A percentile compares a stretch with the other conserved stretches of the same genome.
phyloP scores from a whole-genome alignment of 176 grass and related monocot species.

The Zea luxurians region DNA sequence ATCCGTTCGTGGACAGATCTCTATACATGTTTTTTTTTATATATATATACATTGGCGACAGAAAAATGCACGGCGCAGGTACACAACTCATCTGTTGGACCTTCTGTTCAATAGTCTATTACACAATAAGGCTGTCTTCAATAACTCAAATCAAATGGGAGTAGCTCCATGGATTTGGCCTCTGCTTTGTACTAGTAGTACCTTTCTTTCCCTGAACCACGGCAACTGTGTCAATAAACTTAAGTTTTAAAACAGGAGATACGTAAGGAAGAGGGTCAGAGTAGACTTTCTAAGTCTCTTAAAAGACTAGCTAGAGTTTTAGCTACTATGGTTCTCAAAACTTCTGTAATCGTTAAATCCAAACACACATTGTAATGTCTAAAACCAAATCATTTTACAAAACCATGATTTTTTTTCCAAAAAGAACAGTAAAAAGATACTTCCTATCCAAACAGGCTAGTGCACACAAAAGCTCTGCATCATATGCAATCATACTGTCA shows the following conservation, averaged over 20 bases:
- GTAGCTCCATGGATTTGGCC: background rate
- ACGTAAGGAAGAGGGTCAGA: too few species aligned
- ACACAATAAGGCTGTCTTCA: background rate
- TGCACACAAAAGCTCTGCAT: background rate
- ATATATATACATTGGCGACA: too few species aligned
- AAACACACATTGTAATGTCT: too few species aligned
- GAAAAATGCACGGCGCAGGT: background rate
- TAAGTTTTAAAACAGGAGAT: too few species aligned
- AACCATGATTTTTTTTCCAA: background rate
- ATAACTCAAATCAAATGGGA: background rate
- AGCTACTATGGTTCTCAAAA: too few species aligned
- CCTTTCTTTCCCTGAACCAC: background rate
- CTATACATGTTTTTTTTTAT: background rate
- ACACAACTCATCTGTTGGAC: background rate
- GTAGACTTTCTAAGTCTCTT: too few species aligned
- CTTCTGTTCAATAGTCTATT: background rate
- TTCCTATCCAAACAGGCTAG: background rate
- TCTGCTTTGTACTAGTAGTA: background rate
- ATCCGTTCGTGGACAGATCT: background rate
- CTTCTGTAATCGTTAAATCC: background rate
- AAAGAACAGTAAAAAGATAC: background rate
- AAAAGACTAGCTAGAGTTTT: too few species aligned
- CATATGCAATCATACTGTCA: background rate
- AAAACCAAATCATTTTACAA: background rate
- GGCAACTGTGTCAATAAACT: background rate